phyloP scores from a whole-genome alignment of 2,329 filamentous ascomycete genomes.

The Verticillium tricorpus region DNA sequence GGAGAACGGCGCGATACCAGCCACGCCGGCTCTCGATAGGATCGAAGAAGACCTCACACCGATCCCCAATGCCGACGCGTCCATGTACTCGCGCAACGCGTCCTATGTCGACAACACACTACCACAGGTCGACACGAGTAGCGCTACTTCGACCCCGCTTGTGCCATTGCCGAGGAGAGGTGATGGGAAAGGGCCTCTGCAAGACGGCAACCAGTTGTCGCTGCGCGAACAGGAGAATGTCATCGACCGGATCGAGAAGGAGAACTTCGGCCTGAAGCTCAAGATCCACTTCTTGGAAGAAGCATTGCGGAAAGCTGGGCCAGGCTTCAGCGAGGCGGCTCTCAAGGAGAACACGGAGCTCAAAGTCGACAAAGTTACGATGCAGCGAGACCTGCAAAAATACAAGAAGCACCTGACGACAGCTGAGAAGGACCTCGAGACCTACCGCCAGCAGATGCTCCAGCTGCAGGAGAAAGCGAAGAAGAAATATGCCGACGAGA shows the following conservation, averaged over 20 bases:
- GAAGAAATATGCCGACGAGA: constrained; percentile 68
- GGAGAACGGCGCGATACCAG: constrained; percentile 54
- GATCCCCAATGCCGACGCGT: constrained; percentile 69
- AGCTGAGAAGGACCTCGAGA: constrained; percentile 82
- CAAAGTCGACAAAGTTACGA: constrained; percentile 86
- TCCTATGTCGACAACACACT: constrained; percentile 66
- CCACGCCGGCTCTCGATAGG: constrained; percentile 66
- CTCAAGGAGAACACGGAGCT: constrained; percentile 94
- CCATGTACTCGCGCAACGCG: constrained; percentile 64
- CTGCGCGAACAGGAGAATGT: constrained; percentile 92
- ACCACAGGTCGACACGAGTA: constrained; percentile 73
- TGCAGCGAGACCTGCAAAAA: constrained; percentile 80
- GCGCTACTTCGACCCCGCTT: constrained; percentile 77
- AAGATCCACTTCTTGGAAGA: constrained; percentile 98
- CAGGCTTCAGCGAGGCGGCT: constrained; percentile 83
- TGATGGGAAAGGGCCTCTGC: constrained; percentile 62
- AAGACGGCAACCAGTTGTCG: constrained; percentile 86
- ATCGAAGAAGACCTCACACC: constrained; percentile 70
- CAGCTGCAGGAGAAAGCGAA: constrained; percentile 81
- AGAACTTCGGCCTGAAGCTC: constrained; percentile 94
- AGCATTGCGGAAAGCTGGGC: constrained; percentile 78
- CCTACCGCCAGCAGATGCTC: constrained; percentile 74
- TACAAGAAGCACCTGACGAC: constrained; percentile 80
- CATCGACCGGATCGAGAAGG: constrained; percentile 95
- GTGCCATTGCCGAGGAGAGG: constrained; percentile 61